Base-by-base conservation (phyloP, 129 eudicot species). In the Escallonia herrerae region DNA sequence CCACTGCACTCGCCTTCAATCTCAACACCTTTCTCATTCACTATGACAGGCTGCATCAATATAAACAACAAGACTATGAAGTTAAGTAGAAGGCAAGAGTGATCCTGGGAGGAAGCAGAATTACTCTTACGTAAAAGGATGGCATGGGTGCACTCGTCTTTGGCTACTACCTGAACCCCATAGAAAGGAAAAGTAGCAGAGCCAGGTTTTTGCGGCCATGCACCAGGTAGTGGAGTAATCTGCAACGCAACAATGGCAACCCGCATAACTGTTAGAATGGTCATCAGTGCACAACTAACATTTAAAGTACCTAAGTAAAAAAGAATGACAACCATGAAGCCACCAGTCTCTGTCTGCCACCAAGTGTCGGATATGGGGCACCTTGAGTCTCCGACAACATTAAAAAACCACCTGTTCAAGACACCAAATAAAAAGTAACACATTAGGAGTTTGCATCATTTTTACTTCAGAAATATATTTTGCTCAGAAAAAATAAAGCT, bases 311-410 rank as follows among this genome's bases (percentile, higher is more conserved):
- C n/a, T 56, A 37, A 58, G 62, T 15, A 39, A 71, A 63, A 33
- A 3, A 66, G 14, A 55, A 42, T 14, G 55, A 12, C 12, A 75
- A 94, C 99, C 99, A 94, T 83, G 83, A 94, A 89, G 53, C 99
- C 99, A 15, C 99, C 99, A 0, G 97, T 89, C 77, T 94, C 99
- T 69, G 99, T 94, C 77, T 94, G 99, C 99, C 99, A 94, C 99
- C 99, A 94, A 40, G 99, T 94, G 75, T 94, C 99, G 14, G 97
- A 89, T 74, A 94, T 89, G 52, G 97, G 99, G 75, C 99, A 94
- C 66, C 90, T 82, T 7, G 97, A 82, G 57, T 94, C 95, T 74
- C 99, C 99, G 67, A 94, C 87, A 55, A 86, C 83, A 73, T 94
- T 76, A 81, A 45, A 89, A 76, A 79, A 94, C 99, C 99, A 89